Percentiles rank a stretch among this genome's conserved stretches.
phyloP scores from a whole-genome alignment of 345 rosid species.

The Lepidium sativum region DNA sequence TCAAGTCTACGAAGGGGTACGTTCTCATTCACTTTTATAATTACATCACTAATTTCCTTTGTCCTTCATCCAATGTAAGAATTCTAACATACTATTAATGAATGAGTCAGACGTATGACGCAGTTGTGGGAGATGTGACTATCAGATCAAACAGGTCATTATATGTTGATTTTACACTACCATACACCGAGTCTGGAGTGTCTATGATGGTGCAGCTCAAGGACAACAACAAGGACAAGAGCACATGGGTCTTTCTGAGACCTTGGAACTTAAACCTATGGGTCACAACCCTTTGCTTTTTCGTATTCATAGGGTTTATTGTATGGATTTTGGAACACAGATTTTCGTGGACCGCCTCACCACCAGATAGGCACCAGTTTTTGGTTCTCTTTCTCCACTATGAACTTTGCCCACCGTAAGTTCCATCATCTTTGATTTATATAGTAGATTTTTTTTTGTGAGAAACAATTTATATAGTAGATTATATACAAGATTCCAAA shows the following conservation, averaged over 20 bases:
- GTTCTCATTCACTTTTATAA: neutral
- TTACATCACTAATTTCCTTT: neutral
- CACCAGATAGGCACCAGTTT: constrained; percentile 27
- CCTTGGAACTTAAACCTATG: constrained; percentile 62
- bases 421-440: neutral
- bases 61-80: neutral
- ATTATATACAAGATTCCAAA: too few relatives aligned
- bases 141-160: constrained; percentile 39
- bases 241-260: constrained; percentile 56
- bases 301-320: constrained; percentile 43
- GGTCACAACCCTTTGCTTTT: constrained; percentile 44
- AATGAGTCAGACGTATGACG: constrained; percentile 37
- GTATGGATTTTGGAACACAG: constrained; percentile 71
- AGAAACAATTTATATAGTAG: too few relatives aligned
- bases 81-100: neutral
- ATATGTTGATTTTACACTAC: constrained; percentile 58
- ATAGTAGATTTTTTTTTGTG: too few relatives aligned
- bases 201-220: constrained; percentile 53
- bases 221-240: constrained; percentile 24
- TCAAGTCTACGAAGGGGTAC: constrained; percentile 35
- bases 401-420: constrained; percentile 28
- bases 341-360: constrained; percentile 38
- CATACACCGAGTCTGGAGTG: constrained; percentile 62
- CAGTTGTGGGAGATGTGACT: constrained; percentile 64
- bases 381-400: constrained; percentile 30